Evolutionary conservation across 257 asterid genomes (phyloP).

Genomic region (Datura wrightii): DNA sequence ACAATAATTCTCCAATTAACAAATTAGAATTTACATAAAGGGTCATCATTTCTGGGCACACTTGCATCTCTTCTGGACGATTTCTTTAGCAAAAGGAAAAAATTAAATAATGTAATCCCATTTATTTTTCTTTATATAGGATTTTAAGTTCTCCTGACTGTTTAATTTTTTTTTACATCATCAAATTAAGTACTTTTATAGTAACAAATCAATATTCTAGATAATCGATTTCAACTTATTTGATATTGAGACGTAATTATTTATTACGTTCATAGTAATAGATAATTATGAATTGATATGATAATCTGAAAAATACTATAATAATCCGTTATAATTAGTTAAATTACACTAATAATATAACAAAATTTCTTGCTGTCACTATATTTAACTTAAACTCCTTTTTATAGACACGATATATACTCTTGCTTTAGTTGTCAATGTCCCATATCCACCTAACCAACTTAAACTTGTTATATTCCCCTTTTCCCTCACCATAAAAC

Average conservation of each 20-base stretch:
- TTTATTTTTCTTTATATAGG: not conserved
- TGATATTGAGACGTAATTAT: not conserved
- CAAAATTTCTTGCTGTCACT: not conserved
- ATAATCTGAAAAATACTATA: too few relatives aligned
- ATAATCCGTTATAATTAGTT: too few relatives aligned
- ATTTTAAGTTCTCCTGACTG: too few relatives aligned
- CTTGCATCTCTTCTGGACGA: conserved; percentile 46
- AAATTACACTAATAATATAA: not conserved
- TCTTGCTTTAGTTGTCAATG: conserved; percentile 25
- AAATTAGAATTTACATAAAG: conserved; percentile 47
- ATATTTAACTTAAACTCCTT: not conserved
- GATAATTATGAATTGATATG: too few relatives aligned
- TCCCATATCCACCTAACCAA: conserved; percentile 34
- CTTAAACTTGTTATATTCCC: conserved; percentile 30
- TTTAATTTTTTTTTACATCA: too few relatives aligned
- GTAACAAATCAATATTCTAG: not conserved
- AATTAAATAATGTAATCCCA: conserved; percentile 13
- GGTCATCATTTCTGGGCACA: conserved; percentile 64
- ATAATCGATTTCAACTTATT: not conserved
- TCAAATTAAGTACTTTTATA: too few relatives aligned
- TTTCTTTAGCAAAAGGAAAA: conserved; percentile 17
- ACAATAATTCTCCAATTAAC: conserved; percentile 47
- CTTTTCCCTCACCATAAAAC: not conserved
- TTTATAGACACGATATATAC: conserved; percentile 38
- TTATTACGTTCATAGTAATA: not conserved